phyloP scores from a whole-genome alignment of 768 basidiomycete genomes.

The Mycena amicta region DNA sequence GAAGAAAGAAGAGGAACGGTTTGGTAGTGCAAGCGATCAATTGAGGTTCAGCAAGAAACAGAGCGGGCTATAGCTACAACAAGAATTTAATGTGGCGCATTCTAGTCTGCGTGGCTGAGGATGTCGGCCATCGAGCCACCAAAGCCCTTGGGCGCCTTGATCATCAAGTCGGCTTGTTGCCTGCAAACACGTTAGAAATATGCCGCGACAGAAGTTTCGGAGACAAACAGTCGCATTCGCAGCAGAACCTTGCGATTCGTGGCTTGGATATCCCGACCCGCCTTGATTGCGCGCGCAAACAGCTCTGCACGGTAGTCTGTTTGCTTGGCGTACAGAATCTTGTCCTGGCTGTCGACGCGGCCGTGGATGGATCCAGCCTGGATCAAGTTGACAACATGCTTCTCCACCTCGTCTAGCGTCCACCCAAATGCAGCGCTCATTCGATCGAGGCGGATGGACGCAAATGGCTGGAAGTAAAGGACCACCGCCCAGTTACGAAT shows the following conservation, averaged over 20 bases:
- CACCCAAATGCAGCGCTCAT: conserved; percentile 90
- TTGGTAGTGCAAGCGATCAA: too few relatives aligned
- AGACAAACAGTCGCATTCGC: conserved; percentile 79
- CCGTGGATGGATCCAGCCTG: conserved; percentile 77
- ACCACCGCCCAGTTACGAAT: conserved; percentile 79
- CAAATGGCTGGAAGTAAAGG: conserved; percentile 92
- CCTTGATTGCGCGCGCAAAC: conserved; percentile 74
- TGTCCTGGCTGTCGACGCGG: conserved; percentile 87
- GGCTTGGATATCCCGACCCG: conserved; percentile 69
- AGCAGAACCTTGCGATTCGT: conserved; percentile 79
- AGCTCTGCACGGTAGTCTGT: conserved; percentile 80
- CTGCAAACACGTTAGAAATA: conserved; percentile 37
- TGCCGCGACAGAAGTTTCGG: conserved; percentile 1
- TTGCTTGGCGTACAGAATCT: conserved; percentile 82
- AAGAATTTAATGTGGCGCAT: too few relatives aligned
- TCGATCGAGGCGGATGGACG: conserved; percentile 77
- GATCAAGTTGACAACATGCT: conserved; percentile 76
- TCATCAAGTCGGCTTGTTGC: conserved; percentile 78
- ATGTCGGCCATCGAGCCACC: conserved; percentile 12
- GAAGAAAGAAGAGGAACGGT: too few relatives aligned
- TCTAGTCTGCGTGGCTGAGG: conserved; percentile 9
- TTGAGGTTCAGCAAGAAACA: too few relatives aligned
- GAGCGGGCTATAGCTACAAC: too few relatives aligned
- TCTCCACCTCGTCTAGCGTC: conserved; percentile 69
- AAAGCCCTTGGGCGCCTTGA: conserved; percentile 61